phyloP scores from a whole-genome alignment of 495 filamentous ascomycete species.

The Lophiotrema nucula region DNA sequence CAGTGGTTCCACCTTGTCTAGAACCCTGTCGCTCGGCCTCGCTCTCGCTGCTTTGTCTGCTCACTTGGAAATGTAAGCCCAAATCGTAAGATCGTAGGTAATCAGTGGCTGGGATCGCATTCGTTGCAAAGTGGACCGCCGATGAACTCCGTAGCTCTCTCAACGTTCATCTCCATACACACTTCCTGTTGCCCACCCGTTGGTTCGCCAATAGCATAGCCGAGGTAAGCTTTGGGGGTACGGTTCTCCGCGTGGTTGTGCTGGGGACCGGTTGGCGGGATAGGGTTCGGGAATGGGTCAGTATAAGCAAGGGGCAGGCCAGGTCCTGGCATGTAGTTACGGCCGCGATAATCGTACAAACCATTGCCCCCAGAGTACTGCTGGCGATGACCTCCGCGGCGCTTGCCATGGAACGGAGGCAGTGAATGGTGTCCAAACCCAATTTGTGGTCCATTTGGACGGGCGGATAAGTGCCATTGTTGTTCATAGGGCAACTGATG shows the following conservation, averaged over 20 bases:
- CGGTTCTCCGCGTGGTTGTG: background rate
- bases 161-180: background rate
- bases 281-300: background rate
- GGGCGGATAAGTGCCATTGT: no score
- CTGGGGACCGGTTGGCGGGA: background rate
- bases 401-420: background rate
- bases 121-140: no score
- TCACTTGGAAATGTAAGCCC: no score
- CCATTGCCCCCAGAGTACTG: conserved; percentile 2
- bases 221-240: background rate
- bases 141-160: background rate
- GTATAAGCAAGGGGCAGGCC: background rate
- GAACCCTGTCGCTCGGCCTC: no score
- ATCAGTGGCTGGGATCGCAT: no score
- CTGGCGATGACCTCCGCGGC: background rate
- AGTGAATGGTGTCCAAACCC: no score
- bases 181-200: background rate
- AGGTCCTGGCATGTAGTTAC: background rate
- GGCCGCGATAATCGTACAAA: conserved; percentile 2
- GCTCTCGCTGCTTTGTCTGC: no score
- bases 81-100: no score
- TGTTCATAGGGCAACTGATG: no score
- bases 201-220: background rate
- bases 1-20: no score
- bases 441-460: no score